phyloP scores from a whole-genome alignment of 768 basidiomycete genomes.

The Exsudoporus frostii region DNA sequence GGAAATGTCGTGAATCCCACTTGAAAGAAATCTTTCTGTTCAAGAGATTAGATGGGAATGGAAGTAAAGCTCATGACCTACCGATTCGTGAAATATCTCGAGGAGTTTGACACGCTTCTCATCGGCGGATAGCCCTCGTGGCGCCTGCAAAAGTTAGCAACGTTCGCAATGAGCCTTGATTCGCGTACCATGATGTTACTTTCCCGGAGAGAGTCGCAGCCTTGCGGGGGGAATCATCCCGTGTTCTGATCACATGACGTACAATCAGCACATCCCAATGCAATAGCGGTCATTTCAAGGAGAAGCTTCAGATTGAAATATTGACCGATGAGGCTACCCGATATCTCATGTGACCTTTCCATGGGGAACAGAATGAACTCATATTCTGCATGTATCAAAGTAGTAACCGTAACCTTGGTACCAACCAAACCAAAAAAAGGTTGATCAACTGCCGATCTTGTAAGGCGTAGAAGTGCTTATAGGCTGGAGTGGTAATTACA shows the following conservation, averaged over 20 bases:
- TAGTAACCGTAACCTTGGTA: conserved; percentile 14
- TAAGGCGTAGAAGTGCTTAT: conserved; percentile 12
- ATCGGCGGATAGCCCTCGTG: conserved; percentile 81
- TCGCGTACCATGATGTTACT: conserved; percentile 19
- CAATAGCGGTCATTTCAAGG: too few species aligned
- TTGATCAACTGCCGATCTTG: conserved; percentile 9
- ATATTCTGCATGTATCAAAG: conserved; percentile 26
- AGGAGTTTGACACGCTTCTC: conserved; percentile 87
- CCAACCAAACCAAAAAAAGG: conserved; percentile 15
- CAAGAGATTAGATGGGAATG: background rate
- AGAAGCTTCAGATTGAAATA: too few species aligned
- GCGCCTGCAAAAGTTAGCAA: conserved; percentile 46
- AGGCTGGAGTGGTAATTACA: conserved; percentile 7
- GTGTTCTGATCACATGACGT: conserved; percentile 26
- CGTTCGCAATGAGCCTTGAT: background rate
- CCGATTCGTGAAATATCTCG: conserved; percentile 93
- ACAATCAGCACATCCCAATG: background rate
- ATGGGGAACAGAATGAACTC: conserved; percentile 11
- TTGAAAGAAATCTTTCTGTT: conserved; percentile 82
- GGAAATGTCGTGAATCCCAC: conserved; percentile 18
- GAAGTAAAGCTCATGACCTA: conserved; percentile 25
- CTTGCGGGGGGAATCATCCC: background rate
- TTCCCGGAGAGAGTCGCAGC: background rate
- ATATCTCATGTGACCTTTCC: background rate
- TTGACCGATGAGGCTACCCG: too few species aligned